Evolutionary conservation across 176 grass and related monocot species (phyloP).

Genomic region (bread wheat (Triticum aestivum)): DNA sequence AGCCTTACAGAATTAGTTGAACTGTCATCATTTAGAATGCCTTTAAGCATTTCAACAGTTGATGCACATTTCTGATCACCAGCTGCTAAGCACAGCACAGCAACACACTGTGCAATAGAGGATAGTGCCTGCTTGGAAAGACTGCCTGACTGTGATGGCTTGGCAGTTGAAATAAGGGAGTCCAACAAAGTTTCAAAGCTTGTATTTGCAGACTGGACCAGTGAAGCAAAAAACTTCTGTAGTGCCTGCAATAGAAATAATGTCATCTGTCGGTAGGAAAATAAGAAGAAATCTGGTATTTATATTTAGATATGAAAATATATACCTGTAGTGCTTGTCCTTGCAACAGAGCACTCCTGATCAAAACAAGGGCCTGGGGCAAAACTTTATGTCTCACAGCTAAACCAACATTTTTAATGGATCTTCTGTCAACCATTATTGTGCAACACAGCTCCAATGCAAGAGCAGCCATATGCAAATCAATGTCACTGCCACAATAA

Average conservation of each 20-base stretch:
- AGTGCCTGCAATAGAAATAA: background rate
- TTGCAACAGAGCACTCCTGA: constrained; percentile 14
- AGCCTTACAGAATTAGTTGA: constrained; percentile 8
- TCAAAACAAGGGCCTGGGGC: constrained; percentile 18
- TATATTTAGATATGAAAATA: background rate
- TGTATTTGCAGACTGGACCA: constrained; percentile 16
- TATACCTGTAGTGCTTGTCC: constrained; percentile 22
- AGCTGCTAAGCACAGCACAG: constrained; percentile 19
- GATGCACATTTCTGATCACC: constrained; percentile 22
- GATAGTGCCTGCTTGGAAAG: constrained; percentile 16
- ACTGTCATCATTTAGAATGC: constrained; percentile 21
- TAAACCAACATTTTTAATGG: constrained; percentile 20
- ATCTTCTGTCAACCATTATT: constrained; percentile 5
- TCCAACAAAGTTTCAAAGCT: constrained; percentile 8
- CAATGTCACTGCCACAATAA: background rate
- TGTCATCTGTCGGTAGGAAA: background rate
- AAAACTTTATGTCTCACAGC: constrained; percentile 13
- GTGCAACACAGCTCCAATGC: constrained; percentile 14
- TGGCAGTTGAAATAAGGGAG: constrained; percentile 16
- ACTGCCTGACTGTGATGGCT: constrained; percentile 8
- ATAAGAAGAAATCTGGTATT: background rate
- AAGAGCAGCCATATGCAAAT: constrained; percentile 23
- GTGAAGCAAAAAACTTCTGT: constrained; percentile 23
- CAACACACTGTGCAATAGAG: constrained; percentile 23
- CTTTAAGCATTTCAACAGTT: constrained; percentile 21